These are phyloP conservation scores for Fusarium sp. DNA, from an alignment of 2,329 filamentous ascomycete species.

Conservation along the genomic window DNA sequence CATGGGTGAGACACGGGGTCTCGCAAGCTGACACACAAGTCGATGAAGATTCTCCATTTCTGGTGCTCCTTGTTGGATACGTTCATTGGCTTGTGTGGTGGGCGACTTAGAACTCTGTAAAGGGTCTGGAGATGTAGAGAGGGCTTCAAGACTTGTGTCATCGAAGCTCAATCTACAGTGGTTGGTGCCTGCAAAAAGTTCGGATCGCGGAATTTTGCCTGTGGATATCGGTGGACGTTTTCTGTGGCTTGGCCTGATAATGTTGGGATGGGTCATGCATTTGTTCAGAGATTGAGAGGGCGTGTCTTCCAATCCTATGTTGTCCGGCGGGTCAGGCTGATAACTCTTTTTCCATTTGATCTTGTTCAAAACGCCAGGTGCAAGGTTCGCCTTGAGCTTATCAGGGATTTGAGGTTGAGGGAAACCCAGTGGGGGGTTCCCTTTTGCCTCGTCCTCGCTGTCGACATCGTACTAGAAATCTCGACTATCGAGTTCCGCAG, in stretches of 20 bases:
- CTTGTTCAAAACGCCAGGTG: constrained; percentile 46
- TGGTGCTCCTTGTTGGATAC: background rate
- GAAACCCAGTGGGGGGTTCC: constrained; percentile 44
- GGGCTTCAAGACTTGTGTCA: constrained; percentile 2
- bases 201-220: constrained; percentile 44
- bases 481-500: constrained; percentile 50
- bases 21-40: constrained; percentile 29
- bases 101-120: background rate
- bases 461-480: constrained; percentile 56
- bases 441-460: constrained; percentile 49
- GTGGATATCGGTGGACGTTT: constrained; percentile 37
- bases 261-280: background rate
- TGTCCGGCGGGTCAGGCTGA: constrained; percentile 33
- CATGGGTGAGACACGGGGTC: constrained; percentile 56
- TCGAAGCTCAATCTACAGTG: constrained; percentile 2
- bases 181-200: constrained; percentile 16
- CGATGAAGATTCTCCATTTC: constrained; percentile 6
- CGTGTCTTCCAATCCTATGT: constrained; percentile 4
- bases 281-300: constrained; percentile 2
- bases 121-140: background rate
- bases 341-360: constrained; percentile 48
- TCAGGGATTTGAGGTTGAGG: constrained; percentile 53
- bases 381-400: constrained; percentile 39
- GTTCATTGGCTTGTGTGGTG: background rate
- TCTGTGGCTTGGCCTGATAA: constrained; percentile 13